Conservation (phyloP, 768 basidiomycete species). For the Hygrophoropsis aurantiaca region DNA sequence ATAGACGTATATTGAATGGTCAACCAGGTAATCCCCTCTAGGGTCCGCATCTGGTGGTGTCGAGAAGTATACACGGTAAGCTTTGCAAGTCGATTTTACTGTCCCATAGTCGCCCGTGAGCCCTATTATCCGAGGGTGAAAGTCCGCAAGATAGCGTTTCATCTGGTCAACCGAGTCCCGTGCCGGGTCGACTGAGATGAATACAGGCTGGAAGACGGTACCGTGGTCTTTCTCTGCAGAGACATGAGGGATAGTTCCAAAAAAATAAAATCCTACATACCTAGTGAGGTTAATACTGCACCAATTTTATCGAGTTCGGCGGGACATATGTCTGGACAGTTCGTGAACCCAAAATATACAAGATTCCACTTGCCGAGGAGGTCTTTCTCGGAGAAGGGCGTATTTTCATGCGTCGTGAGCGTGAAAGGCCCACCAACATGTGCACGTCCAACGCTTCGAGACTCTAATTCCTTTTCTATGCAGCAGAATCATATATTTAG, state of each 20-base stretch:
- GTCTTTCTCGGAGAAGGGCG: slow-evolving; percentile 78
- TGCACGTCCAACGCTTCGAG: slow-evolving; percentile 78
- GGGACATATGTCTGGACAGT: slow-evolving; percentile 99
- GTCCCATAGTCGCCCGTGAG: slow-evolving; percentile 84
- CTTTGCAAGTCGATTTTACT: slow-evolving; percentile 87
- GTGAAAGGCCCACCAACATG: slow-evolving; percentile 90
- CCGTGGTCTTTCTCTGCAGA: slow-evolving; percentile 66
- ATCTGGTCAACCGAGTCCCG: slow-evolving; percentile 72
- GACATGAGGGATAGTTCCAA: slow-evolving; percentile 1
- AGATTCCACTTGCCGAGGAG: slow-evolving; percentile 89
- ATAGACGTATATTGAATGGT: slow-evolving; percentile 97
- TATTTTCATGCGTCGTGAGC: slow-evolving; percentile 63
- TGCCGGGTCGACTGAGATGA: slow-evolving; percentile 96
- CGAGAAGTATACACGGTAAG: slow-evolving; percentile 98
- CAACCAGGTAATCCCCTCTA: slow-evolving; percentile 94
- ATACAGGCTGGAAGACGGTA: slow-evolving; percentile 79
- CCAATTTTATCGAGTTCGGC: slow-evolving; percentile 97
- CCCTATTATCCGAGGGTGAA: slow-evolving; percentile 88
- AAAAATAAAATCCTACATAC: slow-evolving; percentile 42
- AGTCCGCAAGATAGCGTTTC: slow-evolving; percentile 71
- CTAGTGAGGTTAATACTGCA: slow-evolving; percentile 65
- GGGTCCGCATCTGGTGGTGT: slow-evolving; percentile 87
- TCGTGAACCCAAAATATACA: slow-evolving; percentile 98
- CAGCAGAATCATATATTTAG: no score
- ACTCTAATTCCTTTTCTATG: slow-evolving; percentile 71